Base-by-base conservation (phyloP, 2,329 filamentous ascomycete species). In the Phyllosticta citriasiana region DNA sequence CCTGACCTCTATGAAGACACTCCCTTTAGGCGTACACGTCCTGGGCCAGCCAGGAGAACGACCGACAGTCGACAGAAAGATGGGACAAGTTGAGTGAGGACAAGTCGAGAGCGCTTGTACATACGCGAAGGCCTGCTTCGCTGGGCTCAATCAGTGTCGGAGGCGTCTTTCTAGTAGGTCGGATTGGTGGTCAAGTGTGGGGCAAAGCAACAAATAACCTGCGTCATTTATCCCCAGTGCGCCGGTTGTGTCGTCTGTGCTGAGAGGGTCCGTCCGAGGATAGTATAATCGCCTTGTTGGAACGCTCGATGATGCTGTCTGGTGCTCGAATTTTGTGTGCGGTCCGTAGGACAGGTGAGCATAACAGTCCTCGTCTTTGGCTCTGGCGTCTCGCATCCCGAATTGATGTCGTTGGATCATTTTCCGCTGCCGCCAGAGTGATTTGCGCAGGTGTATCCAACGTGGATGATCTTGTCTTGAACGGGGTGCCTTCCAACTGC, bases 401-500 rank as follows among this genome's bases (percentile, higher is more conserved):
- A 16, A 12, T 40, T 9, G 33, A 16, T 12, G 14, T 4, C 10
- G 14, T 14, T 14, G 2, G 33, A 14, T 40, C 33, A 40, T 16
- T 40, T 40, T 8, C 33, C 33, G 33, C 33, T 16, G 33, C 33
- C 14, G 33, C 33, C 33, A 14, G 59, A 40, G 47, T 61, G 59
- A 22, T 53, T 53, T 14, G 61, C 64, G 57, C 71, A 72, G 14
- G 66, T 63, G 5, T 67, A 67, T 7, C 71, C 71, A 19, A 73
- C 71, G 60, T 69, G 69, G 35, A 73, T 63, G 25, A 71, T 53
- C 52, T 66, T 69, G 51, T 73, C 70, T 10, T 66, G 65, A 6
- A 72, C 68, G 4, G 64, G 24, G 63, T 73, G 71, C 10, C 68
- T 68, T 55, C 71, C 71, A 60, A 68, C 68, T 33, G 65, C 69